Base-by-base conservation (phyloP, 225 moss, liverwort and hornwort species). In the Rhytidiadelphus loreus region DNA sequence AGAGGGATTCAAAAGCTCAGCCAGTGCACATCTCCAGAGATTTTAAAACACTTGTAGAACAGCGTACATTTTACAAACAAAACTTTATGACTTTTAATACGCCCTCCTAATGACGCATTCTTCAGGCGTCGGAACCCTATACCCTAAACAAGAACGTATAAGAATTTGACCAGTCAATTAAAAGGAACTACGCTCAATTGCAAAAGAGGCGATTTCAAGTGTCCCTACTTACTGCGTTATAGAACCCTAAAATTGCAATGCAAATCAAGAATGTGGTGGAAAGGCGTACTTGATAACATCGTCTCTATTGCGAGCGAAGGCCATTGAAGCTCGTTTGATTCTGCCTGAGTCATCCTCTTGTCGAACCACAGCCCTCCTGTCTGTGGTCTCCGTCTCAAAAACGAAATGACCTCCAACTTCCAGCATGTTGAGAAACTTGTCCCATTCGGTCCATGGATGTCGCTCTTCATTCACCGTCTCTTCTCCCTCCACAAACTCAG, bases 311-410 rank as follows among this genome's bases (percentile, higher is more conserved):
- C 99, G 95, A 83, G 95, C 94, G 65, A 99, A 99, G 64, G 95
- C 95, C 94, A 97, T 91, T 44, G 96, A 91, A 35, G 94, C 99
- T 84, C 96, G 95, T 91, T 99, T 99, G 72, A 97, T 92, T 57
- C 77, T 91, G 33, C 94, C 94, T 5, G 88, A 76, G 68, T 93
- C 90, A 86, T 90, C 92, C 80, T 92, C 92, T 46, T 87, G 82
- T 29, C 83, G 91, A 9, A 91, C 90, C 25, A 89, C 72, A 43
- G 87, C 43, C 88, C 89, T 84, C 75, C 68, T 86, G 39, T 93
- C 94, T 26, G 65, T 70, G 21, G 52, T 83, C 48, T 88, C 92
- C 9, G 84, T 88, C 7, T 94, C 94, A 63, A 94, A 94, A 46
- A 71, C 53, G 63, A 94, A 94, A 86, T 94, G 94, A 4, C 89